phyloP scores from a whole-genome alignment of 2,329 filamentous ascomycete genomes.

The Xylariomycetidae sp. region DNA sequence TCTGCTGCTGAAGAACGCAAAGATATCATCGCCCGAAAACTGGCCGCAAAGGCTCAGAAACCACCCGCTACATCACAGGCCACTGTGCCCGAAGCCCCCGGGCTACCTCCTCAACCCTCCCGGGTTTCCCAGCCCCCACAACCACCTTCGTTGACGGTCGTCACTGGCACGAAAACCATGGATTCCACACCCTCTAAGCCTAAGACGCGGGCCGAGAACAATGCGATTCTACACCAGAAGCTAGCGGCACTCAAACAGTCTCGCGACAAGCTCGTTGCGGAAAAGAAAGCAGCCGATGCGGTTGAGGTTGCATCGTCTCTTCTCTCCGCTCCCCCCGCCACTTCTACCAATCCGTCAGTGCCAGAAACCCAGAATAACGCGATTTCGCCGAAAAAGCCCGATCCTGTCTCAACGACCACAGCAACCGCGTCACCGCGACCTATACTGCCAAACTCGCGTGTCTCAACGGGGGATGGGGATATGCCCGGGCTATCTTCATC shows the following conservation, averaged over 20 bases:
- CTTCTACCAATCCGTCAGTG: no score
- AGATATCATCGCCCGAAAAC: constrained; percentile 29
- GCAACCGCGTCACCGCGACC: background rate
- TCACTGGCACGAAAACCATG: constrained; percentile 1
- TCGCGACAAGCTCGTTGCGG: constrained; percentile 22
- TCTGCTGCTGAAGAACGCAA: constrained; percentile 30
- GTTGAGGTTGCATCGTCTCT: background rate
- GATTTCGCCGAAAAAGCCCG: no score
- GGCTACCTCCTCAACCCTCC: constrained; percentile 1
- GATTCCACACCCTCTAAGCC: constrained; percentile 32
- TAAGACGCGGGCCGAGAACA: constrained; percentile 59
- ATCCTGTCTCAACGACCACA: background rate
- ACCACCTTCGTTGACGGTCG: background rate
- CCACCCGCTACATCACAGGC: constrained; percentile 14
- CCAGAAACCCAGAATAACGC: background rate
- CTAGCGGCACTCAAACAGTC: constrained; percentile 68
- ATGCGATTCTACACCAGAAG: constrained; percentile 68
- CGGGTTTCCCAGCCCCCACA: constrained; percentile 6
- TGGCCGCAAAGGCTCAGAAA: constrained; percentile 29
- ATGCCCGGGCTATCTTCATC: constrained; percentile 22
- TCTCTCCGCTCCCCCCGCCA: background rate
- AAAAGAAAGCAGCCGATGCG: constrained; percentile 8
- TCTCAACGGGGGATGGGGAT: constrained; percentile 9
- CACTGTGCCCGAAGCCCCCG: constrained; percentile 8
- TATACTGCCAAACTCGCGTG: background rate